A percentile compares a stretch with the other conserved stretches of the same genome.
Conservation (phyloP, 352 stramenopile genomes). For the Pythium phragmiticola region DNA sequence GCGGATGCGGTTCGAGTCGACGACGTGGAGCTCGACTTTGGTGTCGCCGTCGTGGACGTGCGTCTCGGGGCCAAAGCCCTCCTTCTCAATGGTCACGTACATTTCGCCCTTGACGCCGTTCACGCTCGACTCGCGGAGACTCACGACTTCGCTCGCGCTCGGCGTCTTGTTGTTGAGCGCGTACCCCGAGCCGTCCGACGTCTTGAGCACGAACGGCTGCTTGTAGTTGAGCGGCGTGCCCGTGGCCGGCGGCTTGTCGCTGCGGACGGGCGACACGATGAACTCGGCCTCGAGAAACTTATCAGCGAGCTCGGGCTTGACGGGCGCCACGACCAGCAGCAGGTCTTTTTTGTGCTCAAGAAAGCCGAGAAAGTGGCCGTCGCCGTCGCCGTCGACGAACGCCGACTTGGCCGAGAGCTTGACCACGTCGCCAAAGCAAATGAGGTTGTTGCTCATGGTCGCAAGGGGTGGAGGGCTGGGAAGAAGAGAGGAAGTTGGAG, state of each 20-base stretch:
- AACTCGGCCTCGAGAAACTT: constrained; percentile 62
- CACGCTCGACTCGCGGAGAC: constrained; percentile 34
- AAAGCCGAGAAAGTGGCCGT: constrained; percentile 38
- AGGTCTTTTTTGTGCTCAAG: constrained; percentile 46
- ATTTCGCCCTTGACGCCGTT: constrained; percentile 63
- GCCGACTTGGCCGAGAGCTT: constrained; percentile 30
- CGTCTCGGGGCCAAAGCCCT: constrained; percentile 44
- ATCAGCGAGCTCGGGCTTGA: constrained; percentile 41
- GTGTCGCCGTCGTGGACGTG: constrained; percentile 46
- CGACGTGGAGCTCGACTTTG: constrained; percentile 44
- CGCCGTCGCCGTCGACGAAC: constrained; percentile 20
- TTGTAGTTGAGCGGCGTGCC: constrained; percentile 62
- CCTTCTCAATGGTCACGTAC: constrained; percentile 63
- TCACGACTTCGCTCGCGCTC: constrained; percentile 49
- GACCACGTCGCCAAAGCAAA: constrained; percentile 32
- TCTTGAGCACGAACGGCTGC: constrained; percentile 67
- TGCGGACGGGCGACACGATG: constrained; percentile 49
- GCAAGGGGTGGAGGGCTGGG: background rate
- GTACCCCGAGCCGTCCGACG: constrained; percentile 59
- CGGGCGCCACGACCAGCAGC: constrained; percentile 53
- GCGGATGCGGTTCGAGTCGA: constrained; percentile 75
- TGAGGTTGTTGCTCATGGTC: constrained; percentile 25
- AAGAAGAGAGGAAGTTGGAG: constrained; percentile 16
- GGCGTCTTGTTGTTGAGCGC: constrained; percentile 80
- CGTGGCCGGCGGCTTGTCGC: constrained; percentile 44